Evolutionary conservation across 148 eudicot genomes (phyloP), one percentile per base, ranked within the genome.

Genomic region (Persicaria tinctoria): DNA sequence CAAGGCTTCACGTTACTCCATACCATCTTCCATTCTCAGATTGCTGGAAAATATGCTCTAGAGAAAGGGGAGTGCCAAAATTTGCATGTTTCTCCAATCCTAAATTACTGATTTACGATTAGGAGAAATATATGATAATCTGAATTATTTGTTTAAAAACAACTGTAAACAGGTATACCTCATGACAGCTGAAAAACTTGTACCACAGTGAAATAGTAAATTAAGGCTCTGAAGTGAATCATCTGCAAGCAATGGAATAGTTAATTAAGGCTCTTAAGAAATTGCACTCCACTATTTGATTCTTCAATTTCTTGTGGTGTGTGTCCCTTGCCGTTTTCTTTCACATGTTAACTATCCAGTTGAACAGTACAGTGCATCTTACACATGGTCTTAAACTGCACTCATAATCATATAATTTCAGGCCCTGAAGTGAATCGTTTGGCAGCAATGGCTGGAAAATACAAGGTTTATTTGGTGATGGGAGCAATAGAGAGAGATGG

Each of bases 401-500:
- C 41, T 32, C 41, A 32, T 32, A 44, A 38, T 66, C 45, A 4
- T 27, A 27, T 50, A 41, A 51, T 49, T 74, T 75, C 81, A 89
- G 93, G 93, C 77, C 98, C 98, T 73, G 98, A 91, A 79, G 93
- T 94, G 76, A 88, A 86, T 57, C 90, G 93, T 51, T 87, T 94
- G 86, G 97, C 98, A 68, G 85, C 70, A 66, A 89, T 92, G 93
- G 97, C 97, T 76, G 97, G 93, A 70, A 92, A 92, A 75, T 90
- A 86, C 82, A 94, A 86, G 83, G 90, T 94, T 9, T 81, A 80
- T 78, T 75, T 94, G 79, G 98, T 89, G 63, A 90, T 94, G 89
- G 98, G 98, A 12, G 92, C 87, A 18, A 89, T 94, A 78, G 98
- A 94, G 78, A 87, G 98, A 81, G 97, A 92, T 79, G 93, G 97